A percentile compares a stretch with the other conserved stretches of the same genome.
These are phyloP conservation scores for Vaucheria bursata DNA, from an alignment of 352 stramenopile genomes.

Conservation along the genomic window DNA sequence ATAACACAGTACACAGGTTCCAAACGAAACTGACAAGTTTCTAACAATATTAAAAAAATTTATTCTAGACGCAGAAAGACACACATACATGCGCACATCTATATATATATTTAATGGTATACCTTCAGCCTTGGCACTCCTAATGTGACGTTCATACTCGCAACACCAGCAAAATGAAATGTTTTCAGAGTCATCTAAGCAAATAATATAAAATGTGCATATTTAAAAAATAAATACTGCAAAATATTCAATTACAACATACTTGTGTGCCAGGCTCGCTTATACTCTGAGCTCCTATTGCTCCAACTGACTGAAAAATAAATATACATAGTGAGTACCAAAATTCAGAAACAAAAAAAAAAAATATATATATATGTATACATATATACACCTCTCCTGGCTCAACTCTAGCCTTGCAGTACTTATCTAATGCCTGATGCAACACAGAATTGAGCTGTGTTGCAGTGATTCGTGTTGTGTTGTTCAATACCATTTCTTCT, in stretches of 20 bases:
- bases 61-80: too few species aligned
- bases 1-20: too few species aligned
- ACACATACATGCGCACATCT: too few species aligned
- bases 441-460: slow-evolving; percentile 59
- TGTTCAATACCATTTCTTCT: slow-evolving; percentile 57
- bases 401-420: slow-evolving; percentile 59
- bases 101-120: too few species aligned
- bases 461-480: slow-evolving; percentile 76
- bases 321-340: neutral
- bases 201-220: slow-evolving; percentile 49
- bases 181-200: slow-evolving; percentile 96
- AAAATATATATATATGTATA: neutral
- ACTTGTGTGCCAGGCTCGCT: slow-evolving; percentile 89
- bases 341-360: neutral
- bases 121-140: slow-evolving; percentile 93
- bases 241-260: too few species aligned
- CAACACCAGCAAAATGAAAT: slow-evolving; percentile 98
- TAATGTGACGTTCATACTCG: slow-evolving; percentile 99
- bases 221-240: neutral
- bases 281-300: slow-evolving; percentile 91
- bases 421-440: slow-evolving; percentile 58
- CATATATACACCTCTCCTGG: slow-evolving; percentile 36
- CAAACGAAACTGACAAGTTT: too few species aligned
- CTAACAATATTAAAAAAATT: too few species aligned
- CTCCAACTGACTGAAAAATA: slow-evolving; percentile 79